Conservation (phyloP, 331 rosid species). For the Spiraea crenata region DNA sequence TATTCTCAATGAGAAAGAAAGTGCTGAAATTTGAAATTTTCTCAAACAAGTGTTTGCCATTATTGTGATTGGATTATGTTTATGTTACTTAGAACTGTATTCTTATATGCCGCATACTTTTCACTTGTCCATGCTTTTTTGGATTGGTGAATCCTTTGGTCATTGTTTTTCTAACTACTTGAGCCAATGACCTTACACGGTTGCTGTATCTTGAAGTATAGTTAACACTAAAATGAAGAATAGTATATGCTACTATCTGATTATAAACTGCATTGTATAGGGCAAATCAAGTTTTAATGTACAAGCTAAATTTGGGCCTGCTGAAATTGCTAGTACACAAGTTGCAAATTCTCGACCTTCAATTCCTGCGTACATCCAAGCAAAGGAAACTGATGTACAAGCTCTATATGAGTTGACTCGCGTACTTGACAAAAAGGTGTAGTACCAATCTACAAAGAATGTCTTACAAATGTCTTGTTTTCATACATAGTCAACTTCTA, state of each 20-base stretch:
- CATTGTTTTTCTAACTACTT: constrained; percentile 8
- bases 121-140: not conserved
- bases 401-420: constrained; percentile 74
- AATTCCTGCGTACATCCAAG: constrained; percentile 46
- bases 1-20: not conserved
- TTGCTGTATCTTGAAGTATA: not conserved
- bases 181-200: not conserved
- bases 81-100: constrained; percentile 9
- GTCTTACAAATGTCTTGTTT: not conserved
- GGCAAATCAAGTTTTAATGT: constrained; percentile 42
- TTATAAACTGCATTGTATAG: constrained; percentile 29
- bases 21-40: not conserved
- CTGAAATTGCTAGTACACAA: constrained; percentile 44
- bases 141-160: not conserved
- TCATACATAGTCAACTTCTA: constrained; percentile 3
- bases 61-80: too few species aligned
- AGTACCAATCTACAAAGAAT: constrained; percentile 9
- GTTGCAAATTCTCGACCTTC: constrained; percentile 51
- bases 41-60: not conserved
- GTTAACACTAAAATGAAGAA: not conserved
- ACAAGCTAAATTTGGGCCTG: constrained; percentile 42
- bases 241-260: not conserved
- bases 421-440: constrained; percentile 86
- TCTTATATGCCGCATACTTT: not conserved
- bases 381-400: constrained; percentile 72